Evolutionary conservation across 2,329 filamentous ascomycete species (phyloP).

Genomic region (Davidsoniella eucalypti): DNA sequence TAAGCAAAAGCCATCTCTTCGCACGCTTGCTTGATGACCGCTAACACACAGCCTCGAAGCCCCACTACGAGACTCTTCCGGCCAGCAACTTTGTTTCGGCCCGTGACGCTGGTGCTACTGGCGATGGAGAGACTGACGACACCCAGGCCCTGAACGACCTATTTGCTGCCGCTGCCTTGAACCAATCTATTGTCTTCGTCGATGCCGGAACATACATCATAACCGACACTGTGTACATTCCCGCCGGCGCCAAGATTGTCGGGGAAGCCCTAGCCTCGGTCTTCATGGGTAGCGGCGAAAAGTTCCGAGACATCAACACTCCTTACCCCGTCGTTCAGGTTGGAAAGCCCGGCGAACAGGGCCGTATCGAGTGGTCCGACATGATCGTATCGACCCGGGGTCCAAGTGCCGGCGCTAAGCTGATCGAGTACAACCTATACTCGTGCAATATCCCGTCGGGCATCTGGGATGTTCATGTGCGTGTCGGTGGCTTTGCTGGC

Average conservation of each 20-base stretch:
- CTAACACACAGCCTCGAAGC: constrained; percentile 21
- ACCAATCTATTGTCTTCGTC: constrained; percentile 40
- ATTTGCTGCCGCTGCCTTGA: constrained; percentile 36
- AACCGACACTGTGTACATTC: constrained; percentile 34
- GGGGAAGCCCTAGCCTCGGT: constrained; percentile 40
- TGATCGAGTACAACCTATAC: constrained; percentile 59
- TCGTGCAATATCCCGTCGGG: constrained; percentile 29
- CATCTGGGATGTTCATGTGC: constrained; percentile 64
- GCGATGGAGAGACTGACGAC: constrained; percentile 61
- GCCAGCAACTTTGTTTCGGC: constrained; percentile 49
- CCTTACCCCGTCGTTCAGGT: constrained; percentile 52
- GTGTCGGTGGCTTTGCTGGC: constrained; percentile 56
- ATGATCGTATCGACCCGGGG: constrained; percentile 55
- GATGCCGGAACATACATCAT: constrained; percentile 47
- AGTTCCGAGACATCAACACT: constrained; percentile 37
- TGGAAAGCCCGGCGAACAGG: constrained; percentile 44
- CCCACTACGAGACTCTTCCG: constrained; percentile 49
- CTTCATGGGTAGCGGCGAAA: constrained; percentile 37
- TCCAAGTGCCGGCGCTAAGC: constrained; percentile 46
- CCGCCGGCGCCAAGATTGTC: constrained; percentile 35
- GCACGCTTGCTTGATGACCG: background rate
- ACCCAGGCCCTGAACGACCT: constrained; percentile 52
- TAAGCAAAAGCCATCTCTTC: constrained; percentile 3
- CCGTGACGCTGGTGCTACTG: constrained; percentile 49
- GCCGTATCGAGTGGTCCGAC: constrained; percentile 54